Evolutionary conservation across 2,329 filamentous ascomycete genomes (phyloP), one percentile per base, ranked within the genome.

Genomic region (Nemania diffusa): DNA sequence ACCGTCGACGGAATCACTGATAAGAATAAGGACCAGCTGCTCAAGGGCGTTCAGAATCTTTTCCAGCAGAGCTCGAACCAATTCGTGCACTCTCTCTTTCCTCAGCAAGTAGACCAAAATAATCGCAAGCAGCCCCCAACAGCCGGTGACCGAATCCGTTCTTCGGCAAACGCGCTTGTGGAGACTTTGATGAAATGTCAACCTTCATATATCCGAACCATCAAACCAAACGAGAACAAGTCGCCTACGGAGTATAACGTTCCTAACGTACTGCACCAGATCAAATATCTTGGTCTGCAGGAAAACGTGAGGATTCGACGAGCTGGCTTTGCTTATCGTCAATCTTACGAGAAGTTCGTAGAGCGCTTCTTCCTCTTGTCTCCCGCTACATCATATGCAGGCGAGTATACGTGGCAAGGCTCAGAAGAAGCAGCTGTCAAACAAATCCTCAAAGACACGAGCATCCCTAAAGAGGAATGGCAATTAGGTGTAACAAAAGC

Each of bases 221-320:
- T 99, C 83, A 99, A 99, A 81, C 96, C 96, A 1, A 99, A 99
- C 83, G 96, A 99, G 81, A 98, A 97, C 84, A 99, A 98, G 80
- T 97, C 94, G 2, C 91, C 94, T 0, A 90, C 89, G 11, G 96
- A 99, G 78, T 99, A 97, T 80, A 97, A 97, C 74, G 87, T 88
- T 22, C 89, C 90, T 32, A 98, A 98, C 74, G 96, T 99, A 22
- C 85, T 98, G 75, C 96, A 99, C 85, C 96, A 99, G 79, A 93
- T 98, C 86, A 98, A 99, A 78, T 99, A 99, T 76, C 91, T 99
- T 15, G 96, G 96, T 88, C 84, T 99, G n/a, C 95, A 98, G 79
- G 96, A 99, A 81, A 99, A 99, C 85, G 96, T 99, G 46, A 92
- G 96, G 52, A 99, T 99, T 79, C 91, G 96, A 73, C 90, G 96